phyloP scores from a whole-genome alignment of 768 basidiomycete genomes.

The Tylopilus intermedius region DNA sequence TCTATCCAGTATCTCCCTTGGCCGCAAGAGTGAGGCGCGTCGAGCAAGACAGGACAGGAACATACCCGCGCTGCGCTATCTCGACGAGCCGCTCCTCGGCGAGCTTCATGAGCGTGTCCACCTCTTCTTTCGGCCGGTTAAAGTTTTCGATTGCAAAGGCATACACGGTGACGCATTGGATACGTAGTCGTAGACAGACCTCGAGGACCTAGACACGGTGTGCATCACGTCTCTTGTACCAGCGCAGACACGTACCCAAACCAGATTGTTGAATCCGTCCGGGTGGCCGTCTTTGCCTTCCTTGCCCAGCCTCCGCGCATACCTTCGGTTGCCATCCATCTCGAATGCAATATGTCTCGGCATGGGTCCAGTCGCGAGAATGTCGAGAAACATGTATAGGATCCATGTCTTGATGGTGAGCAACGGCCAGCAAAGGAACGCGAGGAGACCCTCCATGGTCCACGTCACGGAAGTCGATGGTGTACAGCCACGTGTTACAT shows the following conservation, averaged over 20 bases:
- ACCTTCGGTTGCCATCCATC: slow-evolving; percentile 96
- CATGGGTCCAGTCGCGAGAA: slow-evolving; percentile 78
- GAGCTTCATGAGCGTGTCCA: slow-evolving; percentile 81
- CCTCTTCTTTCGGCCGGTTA: slow-evolving; percentile 79
- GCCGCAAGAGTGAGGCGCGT: not conserved
- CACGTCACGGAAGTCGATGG: not conserved
- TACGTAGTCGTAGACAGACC: slow-evolving; percentile 72
- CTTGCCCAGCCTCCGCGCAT: slow-evolving; percentile 66
- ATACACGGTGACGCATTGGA: slow-evolving; percentile 87
- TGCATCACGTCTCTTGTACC: not conserved
- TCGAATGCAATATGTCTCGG: slow-evolving; percentile 91
- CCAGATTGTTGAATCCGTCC: slow-evolving; percentile 76
- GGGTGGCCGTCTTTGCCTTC: slow-evolving; percentile 74
- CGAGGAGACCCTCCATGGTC: slow-evolving; percentile 1
- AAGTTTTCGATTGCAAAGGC: slow-evolving; percentile 99
- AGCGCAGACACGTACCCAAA: slow-evolving; percentile 52
- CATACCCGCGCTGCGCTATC: slow-evolving; percentile 76
- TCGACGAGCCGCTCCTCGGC: slow-evolving; percentile 75
- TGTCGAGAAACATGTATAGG: slow-evolving; percentile 47
- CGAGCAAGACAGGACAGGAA: slow-evolving; percentile 2
- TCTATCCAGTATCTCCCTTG: slow-evolving; percentile 74
- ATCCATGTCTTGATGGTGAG: slow-evolving; percentile 22
- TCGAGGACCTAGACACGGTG: slow-evolving; percentile 64
- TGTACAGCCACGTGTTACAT: slow-evolving; percentile 22
- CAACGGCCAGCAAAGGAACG: slow-evolving; percentile 11